These are phyloP conservation scores for Halenospora varia DNA, from an alignment of 495 filamentous ascomycete genomes.

Conservation along the genomic window DNA sequence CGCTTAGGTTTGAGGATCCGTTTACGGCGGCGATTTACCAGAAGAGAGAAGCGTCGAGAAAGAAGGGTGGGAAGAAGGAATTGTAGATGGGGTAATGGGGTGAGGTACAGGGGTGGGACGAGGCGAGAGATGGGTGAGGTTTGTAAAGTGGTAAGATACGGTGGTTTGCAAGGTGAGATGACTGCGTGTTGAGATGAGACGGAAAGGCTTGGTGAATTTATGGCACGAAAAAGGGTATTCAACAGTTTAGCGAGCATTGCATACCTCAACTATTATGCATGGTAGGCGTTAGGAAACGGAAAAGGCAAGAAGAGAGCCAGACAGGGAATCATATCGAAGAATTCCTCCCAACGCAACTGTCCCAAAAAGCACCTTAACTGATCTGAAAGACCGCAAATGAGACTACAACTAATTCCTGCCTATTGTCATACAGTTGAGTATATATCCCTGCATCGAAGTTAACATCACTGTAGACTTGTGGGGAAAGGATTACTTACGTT, in stretches of 20 bases:
- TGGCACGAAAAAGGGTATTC: slow-evolving; percentile 11
- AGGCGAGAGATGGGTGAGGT: no score
- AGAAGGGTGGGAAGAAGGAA: slow-evolving; percentile 39
- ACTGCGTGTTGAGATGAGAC: not conserved
- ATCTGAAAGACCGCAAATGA: not conserved
- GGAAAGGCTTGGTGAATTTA: not conserved
- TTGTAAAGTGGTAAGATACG: no score
- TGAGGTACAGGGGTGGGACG: no score
- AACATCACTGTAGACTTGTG: not conserved
- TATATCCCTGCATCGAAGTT: slow-evolving; percentile 16
- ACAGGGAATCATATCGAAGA: not conserved
- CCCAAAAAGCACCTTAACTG: slow-evolving; percentile 1
- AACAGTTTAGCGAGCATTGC: slow-evolving; percentile 13
- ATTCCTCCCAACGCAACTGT: not conserved
- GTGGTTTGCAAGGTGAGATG: not conserved
- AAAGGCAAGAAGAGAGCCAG: not conserved
- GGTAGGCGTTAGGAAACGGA: slow-evolving; percentile 2
- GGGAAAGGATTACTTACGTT: slow-evolving; percentile 19
- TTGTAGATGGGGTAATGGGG: slow-evolving; percentile 29
- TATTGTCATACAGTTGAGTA: slow-evolving; percentile 23
- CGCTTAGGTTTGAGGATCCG: slow-evolving; percentile 91
- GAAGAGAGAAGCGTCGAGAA: slow-evolving; percentile 64
- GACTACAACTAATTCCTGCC: not conserved
- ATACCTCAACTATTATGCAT: slow-evolving; percentile 23
- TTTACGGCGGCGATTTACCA: slow-evolving; percentile 94